Conservation (phyloP, 2,329 filamentous ascomycete genomes). For the Neonectria hederae region DNA sequence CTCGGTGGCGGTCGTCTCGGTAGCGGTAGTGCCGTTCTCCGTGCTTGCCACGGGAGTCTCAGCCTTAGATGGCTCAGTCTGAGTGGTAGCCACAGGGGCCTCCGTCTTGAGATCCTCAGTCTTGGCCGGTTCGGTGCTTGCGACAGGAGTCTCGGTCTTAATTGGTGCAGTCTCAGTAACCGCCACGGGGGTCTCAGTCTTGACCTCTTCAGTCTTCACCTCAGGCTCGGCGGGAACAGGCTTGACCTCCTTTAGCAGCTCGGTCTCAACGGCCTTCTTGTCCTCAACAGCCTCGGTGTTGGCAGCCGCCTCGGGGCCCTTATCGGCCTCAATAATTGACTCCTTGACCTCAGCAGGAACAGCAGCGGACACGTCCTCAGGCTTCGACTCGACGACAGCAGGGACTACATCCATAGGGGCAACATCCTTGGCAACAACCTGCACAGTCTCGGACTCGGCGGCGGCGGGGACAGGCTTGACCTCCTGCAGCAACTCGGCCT, state of each 20-base stretch:
- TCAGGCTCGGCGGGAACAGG: conserved; percentile 38
- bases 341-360: conserved; percentile 64
- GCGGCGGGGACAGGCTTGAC: conserved; percentile 53
- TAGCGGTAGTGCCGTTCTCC: conserved; percentile 34
- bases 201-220: conserved; percentile 27
- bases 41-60: conserved; percentile 27
- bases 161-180: conserved; percentile 5
- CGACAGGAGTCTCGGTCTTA: conserved; percentile 21
- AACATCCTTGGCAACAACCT: neutral
- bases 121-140: conserved; percentile 24
- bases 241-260: conserved; percentile 74
- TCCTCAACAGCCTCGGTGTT: conserved; percentile 75
- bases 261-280: conserved; percentile 78
- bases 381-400: conserved; percentile 20
- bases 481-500: conserved; percentile 77
- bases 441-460: conserved; percentile 10
- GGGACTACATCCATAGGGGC: neutral
- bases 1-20: conserved; percentile 37
- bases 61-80: conserved; percentile 10
- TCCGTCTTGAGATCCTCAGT: conserved; percentile 26
- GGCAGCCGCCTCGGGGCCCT: conserved; percentile 75
- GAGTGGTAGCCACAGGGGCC: conserved; percentile 14
- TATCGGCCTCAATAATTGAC: conserved; percentile 65
- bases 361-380: conserved; percentile 25
- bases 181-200: conserved; percentile 11